A percentile compares a stretch with the other conserved stretches of the same genome.
phyloP scores from a whole-genome alignment of 345 rosid genomes.

The Salix purpurea region DNA sequence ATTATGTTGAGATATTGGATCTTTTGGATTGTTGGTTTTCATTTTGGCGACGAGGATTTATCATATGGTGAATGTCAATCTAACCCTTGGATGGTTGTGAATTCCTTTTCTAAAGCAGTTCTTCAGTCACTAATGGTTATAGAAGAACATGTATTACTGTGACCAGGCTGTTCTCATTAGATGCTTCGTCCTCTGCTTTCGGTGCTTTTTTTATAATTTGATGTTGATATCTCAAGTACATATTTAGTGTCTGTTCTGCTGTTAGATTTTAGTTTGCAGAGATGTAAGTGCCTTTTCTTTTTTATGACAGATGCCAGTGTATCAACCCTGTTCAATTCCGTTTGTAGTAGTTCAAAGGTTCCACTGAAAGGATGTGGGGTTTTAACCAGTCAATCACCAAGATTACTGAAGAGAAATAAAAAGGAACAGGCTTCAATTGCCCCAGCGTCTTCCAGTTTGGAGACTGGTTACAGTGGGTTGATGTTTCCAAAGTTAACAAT shows the following conservation, averaged over 20 bases:
- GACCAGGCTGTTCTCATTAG: no score
- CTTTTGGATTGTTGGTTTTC: background rate
- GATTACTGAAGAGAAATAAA: conserved; percentile 24
- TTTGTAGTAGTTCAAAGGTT: conserved; percentile 60
- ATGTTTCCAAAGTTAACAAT: conserved; percentile 46
- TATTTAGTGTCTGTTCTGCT: background rate
- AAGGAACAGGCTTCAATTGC: conserved; percentile 35
- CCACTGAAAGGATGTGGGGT: conserved; percentile 47
- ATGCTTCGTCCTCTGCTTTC: background rate
- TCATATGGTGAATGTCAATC: background rate
- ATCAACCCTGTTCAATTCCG: conserved; percentile 38
- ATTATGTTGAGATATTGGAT: background rate
- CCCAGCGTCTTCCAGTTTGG: conserved; percentile 37
- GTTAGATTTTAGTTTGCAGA: background rate
- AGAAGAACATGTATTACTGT: no score
- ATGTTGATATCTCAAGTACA: background rate
- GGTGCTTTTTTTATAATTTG: background rate
- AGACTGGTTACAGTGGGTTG: conserved; percentile 28
- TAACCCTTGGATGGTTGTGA: background rate
- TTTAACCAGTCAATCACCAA: conserved; percentile 38
- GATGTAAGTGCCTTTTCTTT: conserved; percentile 7
- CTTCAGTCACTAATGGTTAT: no score
- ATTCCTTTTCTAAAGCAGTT: background rate
- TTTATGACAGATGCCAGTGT: conserved; percentile 36
- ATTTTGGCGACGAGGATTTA: background rate